Evolutionary conservation across 768 basidiomycete species (phyloP), one percentile per base, ranked within the genome.

Genomic region (Hemileccinum impolitum): DNA sequence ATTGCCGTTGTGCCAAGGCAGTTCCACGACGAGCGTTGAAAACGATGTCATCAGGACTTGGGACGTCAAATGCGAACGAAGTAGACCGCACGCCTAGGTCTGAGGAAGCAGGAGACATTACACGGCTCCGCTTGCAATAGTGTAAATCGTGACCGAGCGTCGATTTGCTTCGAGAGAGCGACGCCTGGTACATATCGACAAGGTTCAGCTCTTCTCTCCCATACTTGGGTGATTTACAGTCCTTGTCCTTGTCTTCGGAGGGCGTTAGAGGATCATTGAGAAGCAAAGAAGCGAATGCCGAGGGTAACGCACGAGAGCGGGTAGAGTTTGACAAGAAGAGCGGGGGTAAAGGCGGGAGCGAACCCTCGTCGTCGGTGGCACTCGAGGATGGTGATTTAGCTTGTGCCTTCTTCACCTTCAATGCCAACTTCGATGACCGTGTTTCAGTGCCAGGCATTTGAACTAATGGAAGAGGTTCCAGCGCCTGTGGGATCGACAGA

Each of bases 11-110:
- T 11, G 68, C 75, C 41, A 87, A 68, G 26, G 82, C 70, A 4
- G 92, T 88, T 39, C 88, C 88, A 45, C 79, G 82, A 42, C 92
- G 81, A 46, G 92, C 90, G 56, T 81, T 81, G 58, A 88, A 72
- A 9, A 97, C 83, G 54, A 90, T 70, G 60, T 97, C 95, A 57
- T 98, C 95, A 18, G 95, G 95, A 67, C 94, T 96, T 31, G 90
- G 90, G 19, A 76, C 78, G 53, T 93, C 82, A 61, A 94, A 92
- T 10, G 81, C 70, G 63, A 90, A 90, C 45, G 57, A 57, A 3
- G 71, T 68, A 35, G 64, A 62, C 15, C 70, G 58, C 13, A 68
- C 59, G 8, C 61, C 59, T 35, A 71, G 52, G 45, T 68, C 67
- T 15, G 75, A 71, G n/a, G 74, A 68, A 21, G 47, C 51, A 18